Evolutionary conservation across 129 eudicot genomes (phyloP).

Genomic region (Arctium minus): DNA sequence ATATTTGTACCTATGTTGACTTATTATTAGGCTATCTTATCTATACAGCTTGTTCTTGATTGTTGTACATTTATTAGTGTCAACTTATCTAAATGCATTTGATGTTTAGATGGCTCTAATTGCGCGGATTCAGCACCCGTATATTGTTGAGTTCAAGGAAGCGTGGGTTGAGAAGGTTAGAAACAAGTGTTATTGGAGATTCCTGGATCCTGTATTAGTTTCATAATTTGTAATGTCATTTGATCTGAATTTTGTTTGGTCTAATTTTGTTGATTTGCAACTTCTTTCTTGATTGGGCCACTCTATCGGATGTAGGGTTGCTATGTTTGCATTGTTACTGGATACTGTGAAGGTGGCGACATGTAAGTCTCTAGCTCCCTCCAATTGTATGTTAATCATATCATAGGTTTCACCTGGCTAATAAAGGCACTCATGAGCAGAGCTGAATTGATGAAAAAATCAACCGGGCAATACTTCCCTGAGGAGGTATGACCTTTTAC

Average conservation of each 20-base stretch:
- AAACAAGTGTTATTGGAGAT: constrained; percentile 2
- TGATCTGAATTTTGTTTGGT: background rate
- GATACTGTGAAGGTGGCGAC: constrained; percentile 99
- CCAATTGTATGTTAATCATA: background rate
- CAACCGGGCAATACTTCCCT: constrained; percentile 68
- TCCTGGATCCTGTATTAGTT: background rate
- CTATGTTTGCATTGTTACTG: constrained; percentile 97
- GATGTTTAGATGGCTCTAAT: constrained; percentile 87
- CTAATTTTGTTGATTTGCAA: constrained; percentile 1
- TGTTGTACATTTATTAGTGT: background rate
- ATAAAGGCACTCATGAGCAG: constrained; percentile 39
- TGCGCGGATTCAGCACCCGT: constrained; percentile 94
- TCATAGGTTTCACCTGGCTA: constrained; percentile 1
- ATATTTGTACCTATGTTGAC: background rate
- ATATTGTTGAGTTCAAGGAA: constrained; percentile 92
- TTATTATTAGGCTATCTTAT: background rate
- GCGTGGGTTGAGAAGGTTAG: constrained; percentile 99
- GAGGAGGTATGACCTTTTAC: constrained; percentile 68
- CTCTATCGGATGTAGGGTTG: constrained; percentile 60
- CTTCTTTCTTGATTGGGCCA: background rate
- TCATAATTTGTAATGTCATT: background rate
- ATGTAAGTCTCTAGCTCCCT: constrained; percentile 56
- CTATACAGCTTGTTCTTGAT: background rate
- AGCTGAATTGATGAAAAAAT: constrained; percentile 92
- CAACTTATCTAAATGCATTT: background rate